These are phyloP conservation scores for Alnus rubra DNA, from an alignment of 306 rosid genomes.

Conservation along the genomic window DNA sequence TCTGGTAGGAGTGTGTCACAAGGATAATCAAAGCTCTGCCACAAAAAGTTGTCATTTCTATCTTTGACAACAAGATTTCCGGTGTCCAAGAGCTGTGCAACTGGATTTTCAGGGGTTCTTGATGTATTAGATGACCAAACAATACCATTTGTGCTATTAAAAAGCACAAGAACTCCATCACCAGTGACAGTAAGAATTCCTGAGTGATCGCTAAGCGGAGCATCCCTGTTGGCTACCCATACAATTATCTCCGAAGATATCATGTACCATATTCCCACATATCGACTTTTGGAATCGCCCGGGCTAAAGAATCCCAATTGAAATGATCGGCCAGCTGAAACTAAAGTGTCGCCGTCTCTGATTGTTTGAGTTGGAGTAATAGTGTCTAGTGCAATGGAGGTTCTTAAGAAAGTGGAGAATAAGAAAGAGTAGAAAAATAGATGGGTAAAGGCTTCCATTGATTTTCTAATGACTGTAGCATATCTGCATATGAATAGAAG, in stretches of 20 bases:
- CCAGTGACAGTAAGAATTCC: neutral
- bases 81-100: neutral
- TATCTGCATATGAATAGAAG: too few relatives aligned
- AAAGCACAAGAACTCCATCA: neutral
- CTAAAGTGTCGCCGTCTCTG: neutral
- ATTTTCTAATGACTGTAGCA: too few relatives aligned
- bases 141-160: neutral
- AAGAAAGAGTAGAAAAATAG: neutral
- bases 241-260: neutral
- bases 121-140: neutral
- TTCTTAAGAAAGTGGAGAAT: neutral
- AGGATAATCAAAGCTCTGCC: conserved; percentile 5
- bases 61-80: neutral
- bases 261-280: neutral
- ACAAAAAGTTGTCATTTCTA: neutral
- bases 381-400: neutral
- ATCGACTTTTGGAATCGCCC: neutral
- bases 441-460: neutral
- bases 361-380: neutral
- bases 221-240: neutral
- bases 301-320: neutral
- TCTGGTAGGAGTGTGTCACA: neutral
- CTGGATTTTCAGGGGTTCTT: neutral
- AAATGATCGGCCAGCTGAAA: neutral
- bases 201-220: neutral